Conservation (phyloP, 768 basidiomycete genomes). For the Phanerodontia chrysosporium region DNA sequence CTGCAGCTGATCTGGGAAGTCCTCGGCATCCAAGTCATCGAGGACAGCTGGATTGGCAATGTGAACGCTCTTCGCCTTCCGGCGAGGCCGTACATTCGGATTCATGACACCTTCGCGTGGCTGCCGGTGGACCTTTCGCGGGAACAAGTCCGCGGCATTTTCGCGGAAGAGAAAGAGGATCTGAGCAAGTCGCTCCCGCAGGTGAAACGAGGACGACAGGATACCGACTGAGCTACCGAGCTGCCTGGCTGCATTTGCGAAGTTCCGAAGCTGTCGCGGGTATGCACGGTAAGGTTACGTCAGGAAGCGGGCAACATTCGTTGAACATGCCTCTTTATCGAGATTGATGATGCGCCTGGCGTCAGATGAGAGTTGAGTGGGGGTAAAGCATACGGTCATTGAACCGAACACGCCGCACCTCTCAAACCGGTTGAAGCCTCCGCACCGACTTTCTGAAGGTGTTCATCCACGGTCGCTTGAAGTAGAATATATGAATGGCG, state of each 20-base stretch:
- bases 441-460: slow-evolving; percentile 63
- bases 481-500: neutral
- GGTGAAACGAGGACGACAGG: slow-evolving; percentile 66
- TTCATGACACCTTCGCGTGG: slow-evolving; percentile 35
- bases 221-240: slow-evolving; percentile 76
- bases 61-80: slow-evolving; percentile 36
- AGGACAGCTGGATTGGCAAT: slow-evolving; percentile 49
- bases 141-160: slow-evolving; percentile 76
- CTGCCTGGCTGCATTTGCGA: slow-evolving; percentile 72
- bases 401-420: slow-evolving; percentile 34
- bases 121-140: slow-evolving; percentile 51
- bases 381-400: neutral
- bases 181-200: slow-evolving; percentile 65
- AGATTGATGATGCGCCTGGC: slow-evolving; percentile 54
- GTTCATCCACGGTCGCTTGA: slow-evolving; percentile 62
- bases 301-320: neutral
- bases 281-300: slow-evolving; percentile 1
- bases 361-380: slow-evolving; percentile 5
- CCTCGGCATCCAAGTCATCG: slow-evolving; percentile 57
- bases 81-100: slow-evolving; percentile 30
- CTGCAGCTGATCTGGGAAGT: slow-evolving; percentile 63
- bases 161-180: slow-evolving; percentile 68
- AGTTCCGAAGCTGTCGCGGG: slow-evolving; percentile 60
- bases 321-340: slow-evolving; percentile 52
- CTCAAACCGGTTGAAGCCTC: slow-evolving; percentile 63